phyloP scores from a whole-genome alignment of 2,329 filamentous ascomycete genomes.

The Fusarium nurragi region DNA sequence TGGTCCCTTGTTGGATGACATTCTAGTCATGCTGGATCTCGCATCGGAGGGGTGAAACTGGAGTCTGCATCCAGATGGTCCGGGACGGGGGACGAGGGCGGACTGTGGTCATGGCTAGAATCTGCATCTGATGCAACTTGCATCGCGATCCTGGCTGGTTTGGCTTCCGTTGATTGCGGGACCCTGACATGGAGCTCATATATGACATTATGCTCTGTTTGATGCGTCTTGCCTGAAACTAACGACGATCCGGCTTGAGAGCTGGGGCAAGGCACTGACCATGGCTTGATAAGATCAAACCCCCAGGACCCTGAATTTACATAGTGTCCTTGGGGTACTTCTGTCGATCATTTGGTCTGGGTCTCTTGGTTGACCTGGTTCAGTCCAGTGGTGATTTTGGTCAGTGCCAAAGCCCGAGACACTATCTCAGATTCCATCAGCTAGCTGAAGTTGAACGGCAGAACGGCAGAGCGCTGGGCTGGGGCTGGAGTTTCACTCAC shows the following conservation, averaged over 20 bases:
- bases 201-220: background rate
- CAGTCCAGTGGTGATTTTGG: conserved; percentile 19
- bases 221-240: conserved; percentile 11
- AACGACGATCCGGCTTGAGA: conserved; percentile 13
- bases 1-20: conserved; percentile 10
- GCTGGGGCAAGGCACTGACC: conserved; percentile 21
- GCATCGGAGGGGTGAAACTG: conserved; percentile 1
- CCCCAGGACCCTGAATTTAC: conserved; percentile 35
- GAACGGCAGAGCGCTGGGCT: background rate
- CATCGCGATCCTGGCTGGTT: background rate
- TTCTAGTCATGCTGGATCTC: conserved; percentile 10
- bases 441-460: conserved; percentile 3
- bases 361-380: conserved; percentile 15
- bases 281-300: conserved; percentile 31
- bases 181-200: background rate
- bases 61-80: conserved; percentile 5
- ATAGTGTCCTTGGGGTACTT: conserved; percentile 11
- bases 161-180: background rate
- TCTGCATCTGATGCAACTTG: background rate
- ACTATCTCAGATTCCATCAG: conserved; percentile 23
- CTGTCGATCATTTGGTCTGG: conserved; percentile 35
- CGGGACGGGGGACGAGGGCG: background rate
- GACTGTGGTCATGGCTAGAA: background rate
- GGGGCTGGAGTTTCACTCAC: conserved; percentile 6
- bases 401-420: conserved; percentile 20